Evolutionary conservation across 108 stramenopile species (phyloP).

Genomic region (Discostella pseudostelligera): DNA sequence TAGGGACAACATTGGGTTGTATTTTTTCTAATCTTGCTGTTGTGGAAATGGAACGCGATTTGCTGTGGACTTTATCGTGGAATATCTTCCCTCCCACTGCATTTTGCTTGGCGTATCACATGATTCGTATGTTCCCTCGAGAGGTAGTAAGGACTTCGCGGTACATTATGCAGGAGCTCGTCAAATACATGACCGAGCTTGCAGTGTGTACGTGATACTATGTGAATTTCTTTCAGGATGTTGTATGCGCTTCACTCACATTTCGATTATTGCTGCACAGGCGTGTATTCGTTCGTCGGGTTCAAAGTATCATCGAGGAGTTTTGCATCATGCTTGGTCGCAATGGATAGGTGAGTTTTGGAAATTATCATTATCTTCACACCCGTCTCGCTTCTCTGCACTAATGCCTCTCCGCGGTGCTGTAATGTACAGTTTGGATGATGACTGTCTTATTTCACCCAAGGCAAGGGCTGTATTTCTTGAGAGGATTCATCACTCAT

Average conservation of each 20-base stretch:
- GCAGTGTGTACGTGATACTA: slow-evolving; percentile 25
- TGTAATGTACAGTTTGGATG: slow-evolving; percentile 18
- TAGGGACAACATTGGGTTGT: slow-evolving; percentile 7
- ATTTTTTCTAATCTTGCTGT: slow-evolving; percentile 12
- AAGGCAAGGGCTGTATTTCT: slow-evolving; percentile 25
- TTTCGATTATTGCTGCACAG: not conserved
- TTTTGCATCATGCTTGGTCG: slow-evolving; percentile 34
- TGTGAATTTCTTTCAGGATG: not conserved
- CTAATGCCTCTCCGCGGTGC: not conserved
- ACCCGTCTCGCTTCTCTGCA: not conserved
- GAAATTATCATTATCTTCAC: not conserved
- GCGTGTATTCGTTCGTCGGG: slow-evolving; percentile 33
- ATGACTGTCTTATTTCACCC: slow-evolving; percentile 10
- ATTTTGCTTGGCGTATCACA: slow-evolving; percentile 33
- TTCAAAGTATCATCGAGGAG: slow-evolving; percentile 31
- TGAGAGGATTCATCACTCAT: slow-evolving; percentile 17
- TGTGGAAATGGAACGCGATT: slow-evolving; percentile 34
- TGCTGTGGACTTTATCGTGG: slow-evolving; percentile 32
- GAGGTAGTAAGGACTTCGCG: slow-evolving; percentile 16
- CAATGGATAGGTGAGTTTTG: slow-evolving; percentile 22
- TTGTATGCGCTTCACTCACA: too few species aligned
- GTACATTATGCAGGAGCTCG: slow-evolving; percentile 37
- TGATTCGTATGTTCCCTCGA: slow-evolving; percentile 35
- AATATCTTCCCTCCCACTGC: slow-evolving; percentile 31
- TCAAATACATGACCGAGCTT: slow-evolving; percentile 43